Conservation (phyloP, 495 filamentous ascomycete genomes). For the Talaromyces nanjingensis region DNA sequence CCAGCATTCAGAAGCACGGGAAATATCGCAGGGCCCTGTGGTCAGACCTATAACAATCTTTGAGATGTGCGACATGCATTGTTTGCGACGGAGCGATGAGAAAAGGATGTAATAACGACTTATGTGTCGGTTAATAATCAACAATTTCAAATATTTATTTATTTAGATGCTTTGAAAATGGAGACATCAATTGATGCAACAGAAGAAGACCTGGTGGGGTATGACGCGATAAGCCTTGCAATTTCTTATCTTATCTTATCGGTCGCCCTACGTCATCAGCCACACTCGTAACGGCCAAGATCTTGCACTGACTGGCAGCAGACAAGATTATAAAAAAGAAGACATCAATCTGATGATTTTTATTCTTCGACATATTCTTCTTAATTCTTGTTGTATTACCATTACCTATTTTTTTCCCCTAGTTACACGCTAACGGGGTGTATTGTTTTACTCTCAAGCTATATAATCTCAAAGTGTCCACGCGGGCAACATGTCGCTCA, state of each 20-base stretch:
- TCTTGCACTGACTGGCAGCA: neutral
- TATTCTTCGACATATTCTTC: neutral
- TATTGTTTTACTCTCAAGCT: neutral
- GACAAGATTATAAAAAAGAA: neutral
- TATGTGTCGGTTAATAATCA: neutral
- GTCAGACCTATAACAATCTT: conserved; percentile 12
- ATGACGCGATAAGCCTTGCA: neutral
- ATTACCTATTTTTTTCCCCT: neutral
- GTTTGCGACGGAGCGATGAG: neutral
- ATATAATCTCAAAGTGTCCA: neutral
- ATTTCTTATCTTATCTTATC: neutral
- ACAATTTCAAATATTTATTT: neutral
- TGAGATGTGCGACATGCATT: neutral
- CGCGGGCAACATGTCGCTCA: conserved; percentile 20
- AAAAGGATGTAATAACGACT: neutral
- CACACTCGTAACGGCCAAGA: neutral
- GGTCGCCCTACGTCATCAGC: neutral
- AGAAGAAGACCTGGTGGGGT: neutral
- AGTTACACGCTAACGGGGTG: neutral
- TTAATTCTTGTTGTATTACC: neutral
- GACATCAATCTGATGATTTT: neutral
- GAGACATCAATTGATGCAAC: neutral
- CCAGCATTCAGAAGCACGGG: conserved; percentile 16
- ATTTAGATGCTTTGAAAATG: too few species aligned
- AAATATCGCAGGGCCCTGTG: conserved; percentile 16